Evolutionary conservation across 805 yeast genomes (phyloP).

Genomic region (Ogataea zsoltii): DNA sequence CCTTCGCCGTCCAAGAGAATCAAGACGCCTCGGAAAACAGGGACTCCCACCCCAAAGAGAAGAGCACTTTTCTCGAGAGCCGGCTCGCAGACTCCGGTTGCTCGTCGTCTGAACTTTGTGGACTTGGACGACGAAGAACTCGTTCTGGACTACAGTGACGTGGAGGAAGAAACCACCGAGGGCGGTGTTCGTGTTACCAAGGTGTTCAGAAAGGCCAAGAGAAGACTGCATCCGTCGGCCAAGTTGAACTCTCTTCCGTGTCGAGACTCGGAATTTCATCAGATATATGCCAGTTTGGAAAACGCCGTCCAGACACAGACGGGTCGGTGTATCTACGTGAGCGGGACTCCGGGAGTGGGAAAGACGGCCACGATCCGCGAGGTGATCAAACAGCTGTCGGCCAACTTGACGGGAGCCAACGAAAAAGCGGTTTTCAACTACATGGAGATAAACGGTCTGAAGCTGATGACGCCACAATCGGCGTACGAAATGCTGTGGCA

Average conservation of each 20-base stretch:
- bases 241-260: conserved; percentile 68
- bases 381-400: conserved; percentile 67
- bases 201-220: conserved; percentile 39
- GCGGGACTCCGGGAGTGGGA: conserved; percentile 98
- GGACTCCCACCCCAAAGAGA: conserved; percentile 9
- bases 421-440: conserved; percentile 53
- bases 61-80: neutral
- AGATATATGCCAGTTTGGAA: conserved; percentile 67
- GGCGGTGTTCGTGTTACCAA: conserved; percentile 21
- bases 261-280: conserved; percentile 78
- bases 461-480: conserved; percentile 72
- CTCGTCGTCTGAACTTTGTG: conserved; percentile 17
- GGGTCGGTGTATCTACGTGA: conserved; percentile 85
- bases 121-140: conserved; percentile 21
- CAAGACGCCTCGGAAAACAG: conserved; percentile 4
- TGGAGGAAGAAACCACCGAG: conserved; percentile 11
- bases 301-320: conserved; percentile 66
- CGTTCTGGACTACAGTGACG: conserved; percentile 22
- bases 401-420: conserved; percentile 22
- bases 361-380: conserved; percentile 92
- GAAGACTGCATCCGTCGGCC: conserved; percentile 39
- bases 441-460: conserved; percentile 89
- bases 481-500: conserved; percentile 87
- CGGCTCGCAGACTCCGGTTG: conserved; percentile 14
- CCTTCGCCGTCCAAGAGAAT: conserved; percentile 7